Percentiles rank a stretch among this genome's conserved stretches.
Conservation (phyloP, 1,284 basidiomycete species). For the Cryptococcus hybrid region DNA sequence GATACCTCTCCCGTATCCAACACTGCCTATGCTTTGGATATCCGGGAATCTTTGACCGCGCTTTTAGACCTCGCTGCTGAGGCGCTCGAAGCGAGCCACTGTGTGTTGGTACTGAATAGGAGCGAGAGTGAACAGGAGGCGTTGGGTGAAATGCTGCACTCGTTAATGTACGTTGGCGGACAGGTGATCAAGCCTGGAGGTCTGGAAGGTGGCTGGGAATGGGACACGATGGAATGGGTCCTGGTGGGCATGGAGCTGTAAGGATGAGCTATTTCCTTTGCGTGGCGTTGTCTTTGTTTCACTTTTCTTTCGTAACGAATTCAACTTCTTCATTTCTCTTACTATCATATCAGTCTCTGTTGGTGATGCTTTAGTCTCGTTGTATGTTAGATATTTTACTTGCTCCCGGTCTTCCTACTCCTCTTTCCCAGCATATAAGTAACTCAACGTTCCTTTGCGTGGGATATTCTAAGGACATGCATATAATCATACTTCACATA, state of each 20-base stretch:
- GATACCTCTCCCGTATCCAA: neutral
- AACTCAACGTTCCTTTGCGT: too few species aligned
- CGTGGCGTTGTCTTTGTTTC: neutral
- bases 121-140: constrained; percentile 39
- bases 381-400: neutral
- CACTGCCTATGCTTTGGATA: constrained; percentile 31
- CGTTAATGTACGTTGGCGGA: constrained; percentile 49
- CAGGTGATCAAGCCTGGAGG: constrained; percentile 37
- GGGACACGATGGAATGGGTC: constrained; percentile 45
- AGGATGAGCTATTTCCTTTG: neutral
- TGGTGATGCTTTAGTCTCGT: neutral
- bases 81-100: constrained; percentile 34
- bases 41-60: constrained; percentile 46
- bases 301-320: neutral
- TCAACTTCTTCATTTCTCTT: neutral
- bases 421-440: too few species aligned
- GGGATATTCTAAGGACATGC: neutral
- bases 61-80: constrained; percentile 48
- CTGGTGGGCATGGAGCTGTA: constrained; percentile 49
- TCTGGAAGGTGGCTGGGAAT: constrained; percentile 43
- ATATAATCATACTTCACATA: neutral
- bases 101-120: constrained; percentile 44
- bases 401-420: neutral
- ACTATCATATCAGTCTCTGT: neutral
- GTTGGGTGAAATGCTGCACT: constrained; percentile 44